Evolutionary conservation across 768 basidiomycete genomes (phyloP).

Genomic region (Boletus sp.): DNA sequence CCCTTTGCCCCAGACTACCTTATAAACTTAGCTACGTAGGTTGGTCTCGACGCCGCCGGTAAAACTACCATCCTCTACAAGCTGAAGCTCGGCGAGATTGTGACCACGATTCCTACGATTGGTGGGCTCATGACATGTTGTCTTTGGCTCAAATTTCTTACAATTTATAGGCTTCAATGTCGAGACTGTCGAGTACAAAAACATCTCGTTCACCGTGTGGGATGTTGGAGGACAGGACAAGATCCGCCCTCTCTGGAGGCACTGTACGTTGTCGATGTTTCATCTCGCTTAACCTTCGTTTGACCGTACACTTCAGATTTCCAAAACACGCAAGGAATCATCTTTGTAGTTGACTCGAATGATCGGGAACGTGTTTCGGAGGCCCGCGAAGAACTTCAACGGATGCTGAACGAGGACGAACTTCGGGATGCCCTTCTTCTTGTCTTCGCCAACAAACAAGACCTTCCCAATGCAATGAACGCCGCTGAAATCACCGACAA

Average conservation of each 20-base stretch:
- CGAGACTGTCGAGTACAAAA: slow-evolving; percentile 99
- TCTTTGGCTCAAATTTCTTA: slow-evolving; percentile 4
- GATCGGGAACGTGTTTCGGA: slow-evolving; percentile 99
- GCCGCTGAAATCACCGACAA: slow-evolving; percentile 99
- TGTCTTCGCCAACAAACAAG: slow-evolving; percentile 99
- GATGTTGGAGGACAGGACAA: slow-evolving; percentile 99
- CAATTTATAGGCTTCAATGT: slow-evolving; percentile 90
- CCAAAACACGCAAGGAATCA: slow-evolving; percentile 99
- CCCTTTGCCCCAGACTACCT: slow-evolving; percentile 20
- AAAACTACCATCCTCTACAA: slow-evolving; percentile 99
- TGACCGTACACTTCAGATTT: slow-evolving; percentile 63
- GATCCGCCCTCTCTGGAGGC: slow-evolving; percentile 99
- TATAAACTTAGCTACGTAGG: slow-evolving; percentile 42
- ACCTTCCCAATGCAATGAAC: slow-evolving; percentile 99
- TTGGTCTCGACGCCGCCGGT: slow-evolving; percentile 99
- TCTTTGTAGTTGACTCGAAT: slow-evolving; percentile 99
- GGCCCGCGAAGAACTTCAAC: slow-evolving; percentile 97
- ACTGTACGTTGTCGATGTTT: slow-evolving; percentile 67
- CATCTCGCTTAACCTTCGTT: slow-evolving; percentile 7
- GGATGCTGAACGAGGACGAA: slow-evolving; percentile 99
- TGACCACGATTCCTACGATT: slow-evolving; percentile 99
- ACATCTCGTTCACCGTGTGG: slow-evolving; percentile 99
- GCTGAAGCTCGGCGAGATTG: slow-evolving; percentile 99
- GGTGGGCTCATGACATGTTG: slow-evolving; percentile 52
- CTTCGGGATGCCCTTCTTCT: slow-evolving; percentile 97